These are phyloP conservation scores for Fusarium continuum DNA, from an alignment of 2,329 filamentous ascomycete species.

Conservation along the genomic window DNA sequence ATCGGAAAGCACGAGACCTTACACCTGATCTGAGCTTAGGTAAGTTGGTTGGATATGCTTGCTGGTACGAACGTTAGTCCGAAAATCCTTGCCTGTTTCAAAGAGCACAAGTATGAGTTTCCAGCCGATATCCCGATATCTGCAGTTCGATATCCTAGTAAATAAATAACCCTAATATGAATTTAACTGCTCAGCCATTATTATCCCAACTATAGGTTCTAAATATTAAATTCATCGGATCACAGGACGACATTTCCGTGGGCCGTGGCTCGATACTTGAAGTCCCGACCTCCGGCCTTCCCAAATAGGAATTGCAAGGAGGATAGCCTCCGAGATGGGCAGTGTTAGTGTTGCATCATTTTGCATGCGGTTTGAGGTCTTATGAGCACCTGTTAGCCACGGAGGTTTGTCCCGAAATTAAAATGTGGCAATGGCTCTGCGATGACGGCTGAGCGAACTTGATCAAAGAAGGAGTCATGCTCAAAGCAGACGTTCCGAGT, in stretches of 20 bases:
- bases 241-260: constrained; percentile 7
- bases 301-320: constrained; percentile 25
- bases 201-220: no score
- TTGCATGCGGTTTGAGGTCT: not conserved
- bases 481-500: constrained; percentile 15
- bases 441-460: not conserved
- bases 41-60: not conserved
- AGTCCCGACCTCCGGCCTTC: constrained; percentile 12
- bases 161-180: not conserved
- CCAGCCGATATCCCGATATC: not conserved
- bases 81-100: not conserved
- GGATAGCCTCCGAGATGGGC: constrained; percentile 30
- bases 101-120: not conserved
- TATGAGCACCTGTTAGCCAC: constrained; percentile 1
- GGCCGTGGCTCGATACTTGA: constrained; percentile 4
- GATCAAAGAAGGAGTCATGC: not conserved
- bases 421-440: not conserved
- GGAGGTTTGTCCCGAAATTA: not conserved
- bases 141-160: not conserved
- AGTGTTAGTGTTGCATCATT: constrained; percentile 14
- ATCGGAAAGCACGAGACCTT: no score
- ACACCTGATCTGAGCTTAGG: no score
- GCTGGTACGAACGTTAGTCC: not conserved
- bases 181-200: not conserved
- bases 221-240: not conserved